Evolutionary conservation across 2,329 filamentous ascomycete genomes (phyloP), one percentile per base, ranked within the genome.

Genomic region (Cryphonectria naterciae): DNA sequence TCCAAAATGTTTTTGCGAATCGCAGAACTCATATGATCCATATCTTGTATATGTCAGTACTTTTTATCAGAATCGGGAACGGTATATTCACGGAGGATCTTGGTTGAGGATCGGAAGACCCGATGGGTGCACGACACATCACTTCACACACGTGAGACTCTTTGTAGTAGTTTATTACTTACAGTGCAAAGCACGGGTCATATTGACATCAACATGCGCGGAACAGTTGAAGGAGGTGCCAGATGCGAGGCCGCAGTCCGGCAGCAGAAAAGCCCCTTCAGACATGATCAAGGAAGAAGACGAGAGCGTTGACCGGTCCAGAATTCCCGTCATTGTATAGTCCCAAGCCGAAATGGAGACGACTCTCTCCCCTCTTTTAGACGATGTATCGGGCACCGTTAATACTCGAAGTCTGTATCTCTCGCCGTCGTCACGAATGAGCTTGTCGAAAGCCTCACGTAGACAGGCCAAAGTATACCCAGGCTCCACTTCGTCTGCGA

Each of bases 321-420:
- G n/a, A 22, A 5, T 7, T 25, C 28, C 15, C 35, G 39, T 58
- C 39, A 11, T 17, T 49, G 32, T 46, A n/a, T 67, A 65, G 7
- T 70, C 64, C 71, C 71, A 72, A 10, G 46, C 37, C 7, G 71
- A 65, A 2, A 70, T 17, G 0, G 71, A 72, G 2, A 72, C 71
- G 35, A 70, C 71, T 22, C 22, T 72, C 39, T 68, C 71, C 11
- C 62, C 46, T 5, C 39, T 46, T 6, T 8, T 2, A 2, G 54
- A 61, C n/a, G 52, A 25, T 41, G 58, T 6, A 19, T 68, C 65
- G 17, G 70, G 52, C 63, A 70, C 68, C 11, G 71, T 49, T 13
- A 72, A 22, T 22, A 68, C 71, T 46, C 56, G 65, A 56, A 66
- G 35, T 3, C 11, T 65, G 15, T 60, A 41, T n/a, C 49, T 43